Evolutionary conservation across 2,329 filamentous ascomycete species (phyloP), one percentile per base, ranked within the genome.

Genomic region (Cladosporium sp.): DNA sequence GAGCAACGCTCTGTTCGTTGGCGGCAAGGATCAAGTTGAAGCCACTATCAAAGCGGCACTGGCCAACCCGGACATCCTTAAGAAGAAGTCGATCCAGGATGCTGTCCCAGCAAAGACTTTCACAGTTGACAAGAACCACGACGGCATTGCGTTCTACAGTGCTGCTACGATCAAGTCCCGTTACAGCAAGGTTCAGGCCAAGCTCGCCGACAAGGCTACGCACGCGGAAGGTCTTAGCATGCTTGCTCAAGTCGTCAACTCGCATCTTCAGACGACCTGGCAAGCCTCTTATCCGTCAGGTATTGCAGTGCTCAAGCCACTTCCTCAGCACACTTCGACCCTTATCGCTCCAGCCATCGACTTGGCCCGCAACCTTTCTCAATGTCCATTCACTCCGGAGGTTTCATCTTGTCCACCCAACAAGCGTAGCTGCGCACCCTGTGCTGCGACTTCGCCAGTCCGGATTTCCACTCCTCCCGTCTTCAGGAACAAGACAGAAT

Each of bases 341-440:
- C 83, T 96, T 71, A 84, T 93, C 59, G 83, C 87, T 65, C 88
- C 90, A 41, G 90, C 90, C 3, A 80, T 90, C 64, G 85, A 89
- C 52, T 85, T 98, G 32, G 94, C 92, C 3, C 83, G 87, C 34
- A 88, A 91, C 65, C 87, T 99, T 5, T 87, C 88, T 0, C 84
- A 88, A 71, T 99, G 95, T 75, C 86, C 92, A 0, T 81, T 87
- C 18, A 89, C 88, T 0, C 91, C 93, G 0, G 81, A 93, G 64
- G 89, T 90, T 4, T 81, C 86, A 0, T 91, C 91, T 1, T 98
- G 94, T 74, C 94, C 94, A 12, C 94, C 94, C 0, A 97, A 97
- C 76, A 78, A 84, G 28, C 85, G 84, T 1, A 87, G 86, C 66
- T 98, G 94, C 80, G 87, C 84, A 34, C 88, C 90, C 4, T 98